A percentile compares a stretch with the other conserved stretches of the same genome.
Conservation (phyloP, 2,329 filamentous ascomycete genomes). For the Sordariomycetes sp. region DNA sequence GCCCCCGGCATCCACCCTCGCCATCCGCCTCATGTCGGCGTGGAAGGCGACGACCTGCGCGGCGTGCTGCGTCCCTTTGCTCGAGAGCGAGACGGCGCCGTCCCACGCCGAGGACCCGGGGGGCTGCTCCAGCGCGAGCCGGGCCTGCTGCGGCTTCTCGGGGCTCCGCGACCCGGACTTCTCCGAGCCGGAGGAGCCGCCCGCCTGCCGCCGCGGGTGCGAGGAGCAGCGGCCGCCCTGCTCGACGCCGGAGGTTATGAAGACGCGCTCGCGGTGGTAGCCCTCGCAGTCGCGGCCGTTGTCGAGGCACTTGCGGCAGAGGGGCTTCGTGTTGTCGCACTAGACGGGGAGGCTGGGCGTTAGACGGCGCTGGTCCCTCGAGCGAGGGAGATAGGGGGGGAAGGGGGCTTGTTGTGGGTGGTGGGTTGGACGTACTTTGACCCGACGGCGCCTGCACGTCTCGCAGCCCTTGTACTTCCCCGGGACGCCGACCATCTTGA, state of each 20-base stretch:
- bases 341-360: constrained; percentile 13
- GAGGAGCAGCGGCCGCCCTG: constrained; percentile 45
- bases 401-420: background rate
- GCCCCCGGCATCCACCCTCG: constrained; percentile 11
- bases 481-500: constrained; percentile 46
- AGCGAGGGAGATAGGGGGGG: background rate
- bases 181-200: background rate
- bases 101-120: constrained; percentile 40
- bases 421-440: constrained; percentile 34
- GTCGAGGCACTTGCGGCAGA: constrained; percentile 48
- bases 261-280: constrained; percentile 52
- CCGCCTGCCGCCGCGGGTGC: constrained; percentile 31
- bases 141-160: constrained; percentile 6
- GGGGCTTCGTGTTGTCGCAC: constrained; percentile 53
- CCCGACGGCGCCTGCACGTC: constrained; percentile 47
- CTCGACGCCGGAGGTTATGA: constrained; percentile 49
- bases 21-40: constrained; percentile 24
- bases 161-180: constrained; percentile 11
- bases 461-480: constrained; percentile 56
- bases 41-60: constrained; percentile 33
- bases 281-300: constrained; percentile 48
- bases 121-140: constrained; percentile 10
- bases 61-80: constrained; percentile 19
- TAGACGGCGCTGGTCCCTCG: background rate
- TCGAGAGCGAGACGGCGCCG: constrained; percentile 29